Evolutionary conservation across 768 basidiomycete genomes (phyloP).

Genomic region (Postia placenta): DNA sequence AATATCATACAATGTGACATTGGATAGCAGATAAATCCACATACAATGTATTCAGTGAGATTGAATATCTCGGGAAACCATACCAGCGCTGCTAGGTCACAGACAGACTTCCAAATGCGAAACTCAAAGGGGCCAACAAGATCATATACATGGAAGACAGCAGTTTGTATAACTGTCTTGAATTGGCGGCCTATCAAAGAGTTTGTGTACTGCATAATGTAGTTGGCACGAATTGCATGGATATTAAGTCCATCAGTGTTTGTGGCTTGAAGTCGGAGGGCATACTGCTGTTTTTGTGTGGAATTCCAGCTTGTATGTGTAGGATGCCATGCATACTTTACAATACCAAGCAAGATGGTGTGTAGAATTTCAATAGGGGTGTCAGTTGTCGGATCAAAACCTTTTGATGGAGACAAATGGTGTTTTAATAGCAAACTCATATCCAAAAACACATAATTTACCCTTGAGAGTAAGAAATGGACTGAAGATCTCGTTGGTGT

Average conservation of each 20-base stretch:
- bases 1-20: no score
- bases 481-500: background rate
- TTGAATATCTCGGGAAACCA: background rate
- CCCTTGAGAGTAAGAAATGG: background rate
- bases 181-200: conserved; percentile 32
- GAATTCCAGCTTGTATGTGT: conserved; percentile 10
- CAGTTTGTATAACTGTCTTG: conserved; percentile 26
- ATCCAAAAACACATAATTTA: background rate
- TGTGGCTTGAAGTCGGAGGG: conserved; percentile 20
- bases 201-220: conserved; percentile 30
- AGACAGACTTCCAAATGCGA: background rate
- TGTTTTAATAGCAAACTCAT: background rate
- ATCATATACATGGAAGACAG: conserved; percentile 19
- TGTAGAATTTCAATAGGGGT: conserved; percentile 15
- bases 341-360: conserved; percentile 19
- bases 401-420: background rate
- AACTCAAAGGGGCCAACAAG: background rate
- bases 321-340: conserved; percentile 29
- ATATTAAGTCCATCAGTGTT: conserved; percentile 22
- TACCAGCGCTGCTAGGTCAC: background rate
- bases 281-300: conserved; percentile 14
- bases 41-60: background rate
- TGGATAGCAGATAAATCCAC: no score
- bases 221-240: conserved; percentile 21
- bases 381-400: conserved; percentile 5